Conservation (phyloP, 768 basidiomycete species). For the Mrakia frigida region DNA sequence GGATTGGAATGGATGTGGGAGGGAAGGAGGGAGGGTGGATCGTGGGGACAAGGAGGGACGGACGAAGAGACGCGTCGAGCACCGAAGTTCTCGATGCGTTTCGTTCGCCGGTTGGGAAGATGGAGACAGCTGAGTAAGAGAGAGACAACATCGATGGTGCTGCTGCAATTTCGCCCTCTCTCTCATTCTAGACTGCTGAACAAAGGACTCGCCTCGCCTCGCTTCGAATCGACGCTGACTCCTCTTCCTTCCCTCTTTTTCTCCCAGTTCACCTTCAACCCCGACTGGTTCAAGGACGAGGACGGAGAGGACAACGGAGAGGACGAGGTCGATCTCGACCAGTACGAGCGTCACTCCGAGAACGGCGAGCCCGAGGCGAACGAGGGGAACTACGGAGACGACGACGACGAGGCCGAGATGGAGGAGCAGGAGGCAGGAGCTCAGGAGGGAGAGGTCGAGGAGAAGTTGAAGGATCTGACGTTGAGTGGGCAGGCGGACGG, state of each 20-base stretch:
- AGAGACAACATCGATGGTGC: no score
- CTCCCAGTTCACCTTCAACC: conserved; percentile 84
- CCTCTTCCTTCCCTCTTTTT: background rate
- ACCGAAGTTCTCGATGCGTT: no score
- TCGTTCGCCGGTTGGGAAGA: no score
- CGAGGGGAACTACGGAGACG: background rate
- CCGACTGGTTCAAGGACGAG: conserved; percentile 85
- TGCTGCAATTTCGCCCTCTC: no score
- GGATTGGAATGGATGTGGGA: background rate
- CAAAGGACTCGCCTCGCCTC: background rate
- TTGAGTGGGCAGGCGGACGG: background rate
- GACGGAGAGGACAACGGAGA: conserved; percentile 46
- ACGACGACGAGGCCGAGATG: background rate
- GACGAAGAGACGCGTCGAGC: no score
- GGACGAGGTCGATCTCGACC: conserved; percentile 44
- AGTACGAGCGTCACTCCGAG: background rate
- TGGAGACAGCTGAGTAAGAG: no score
- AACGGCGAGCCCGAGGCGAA: background rate
- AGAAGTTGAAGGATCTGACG: background rate
- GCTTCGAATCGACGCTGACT: conserved; percentile 1
- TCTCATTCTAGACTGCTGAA: no score
- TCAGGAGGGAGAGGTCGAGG: background rate
- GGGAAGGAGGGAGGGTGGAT: no score
- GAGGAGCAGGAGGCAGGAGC: background rate
- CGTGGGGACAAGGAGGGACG: no score